Percentiles rank a stretch among this genome's conserved stretches.
These are phyloP conservation scores for Ustulina deusta DNA, from an alignment of 2,329 filamentous ascomycete genomes.

Conservation along the genomic window DNA sequence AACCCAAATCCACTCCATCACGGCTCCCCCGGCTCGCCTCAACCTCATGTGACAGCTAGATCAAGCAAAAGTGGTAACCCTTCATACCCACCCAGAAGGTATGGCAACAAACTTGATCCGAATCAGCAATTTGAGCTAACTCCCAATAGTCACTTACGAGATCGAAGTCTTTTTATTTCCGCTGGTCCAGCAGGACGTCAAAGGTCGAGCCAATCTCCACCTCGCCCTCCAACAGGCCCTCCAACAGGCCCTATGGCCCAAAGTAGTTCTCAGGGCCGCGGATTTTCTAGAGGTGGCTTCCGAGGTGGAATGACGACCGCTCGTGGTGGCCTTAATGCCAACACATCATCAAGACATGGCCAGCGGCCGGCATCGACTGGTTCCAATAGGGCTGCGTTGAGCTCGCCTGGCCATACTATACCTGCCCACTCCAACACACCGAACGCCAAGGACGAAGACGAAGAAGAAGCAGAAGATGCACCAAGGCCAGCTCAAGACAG, in stretches of 20 bases:
- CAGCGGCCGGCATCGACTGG: constrained; percentile 57
- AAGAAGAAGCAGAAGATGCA: constrained; percentile 68
- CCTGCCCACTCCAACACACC: constrained; percentile 47
- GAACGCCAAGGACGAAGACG: constrained; percentile 51
- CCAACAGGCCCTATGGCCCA: constrained; percentile 69
- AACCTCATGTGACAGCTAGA: constrained; percentile 68
- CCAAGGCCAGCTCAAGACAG: constrained; percentile 74
- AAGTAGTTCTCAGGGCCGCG: constrained; percentile 55
- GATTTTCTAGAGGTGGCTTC: constrained; percentile 65
- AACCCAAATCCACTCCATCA: constrained; percentile 67
- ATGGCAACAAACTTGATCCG: constrained; percentile 37
- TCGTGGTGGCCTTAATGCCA: constrained; percentile 67
- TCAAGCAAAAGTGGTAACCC: constrained; percentile 63
- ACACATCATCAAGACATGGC: constrained; percentile 71
- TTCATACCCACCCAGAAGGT: constrained; percentile 56
- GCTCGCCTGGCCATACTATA: constrained; percentile 50
- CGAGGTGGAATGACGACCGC: constrained; percentile 67
- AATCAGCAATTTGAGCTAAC: constrained; percentile 52
- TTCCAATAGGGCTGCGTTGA: constrained; percentile 43
- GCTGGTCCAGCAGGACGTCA: constrained; percentile 26
- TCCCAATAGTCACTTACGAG: constrained; percentile 29
- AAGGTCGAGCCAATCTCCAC: constrained; percentile 62
- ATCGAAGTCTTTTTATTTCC: constrained; percentile 26
- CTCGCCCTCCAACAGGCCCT: constrained; percentile 69
- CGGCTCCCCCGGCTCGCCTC: constrained; percentile 70